Conservation (phyloP, 352 stramenopile species). For the Globisporangium polare region DNA sequence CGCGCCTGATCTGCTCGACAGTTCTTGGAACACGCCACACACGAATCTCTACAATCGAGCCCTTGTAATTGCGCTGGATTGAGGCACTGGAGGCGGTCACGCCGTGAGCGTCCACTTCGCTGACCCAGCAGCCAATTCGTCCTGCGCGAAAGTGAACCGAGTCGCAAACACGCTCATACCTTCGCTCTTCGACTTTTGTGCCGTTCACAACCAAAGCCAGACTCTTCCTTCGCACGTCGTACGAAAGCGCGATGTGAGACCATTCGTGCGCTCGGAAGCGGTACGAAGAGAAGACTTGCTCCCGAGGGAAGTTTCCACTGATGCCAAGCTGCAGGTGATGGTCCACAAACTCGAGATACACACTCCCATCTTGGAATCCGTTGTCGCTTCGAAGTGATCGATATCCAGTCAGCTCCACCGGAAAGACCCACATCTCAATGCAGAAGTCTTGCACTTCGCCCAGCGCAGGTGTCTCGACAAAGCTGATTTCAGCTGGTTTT, state of each 20-base stretch:
- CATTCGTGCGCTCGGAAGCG: constrained; percentile 60
- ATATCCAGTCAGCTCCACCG: constrained; percentile 56
- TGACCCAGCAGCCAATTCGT: constrained; percentile 73
- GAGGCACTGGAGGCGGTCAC: constrained; percentile 24
- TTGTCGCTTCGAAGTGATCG: constrained; percentile 74
- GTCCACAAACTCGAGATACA: constrained; percentile 73
- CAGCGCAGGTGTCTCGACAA: constrained; percentile 56
- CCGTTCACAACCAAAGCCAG: constrained; percentile 63
- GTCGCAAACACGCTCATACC: constrained; percentile 38
- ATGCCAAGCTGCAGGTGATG: constrained; percentile 66
- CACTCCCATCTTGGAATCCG: constrained; percentile 56
- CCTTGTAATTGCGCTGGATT: constrained; percentile 65
- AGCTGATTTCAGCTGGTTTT: constrained; percentile 61
- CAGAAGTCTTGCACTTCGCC: constrained; percentile 65
- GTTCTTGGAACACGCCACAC: constrained; percentile 57
- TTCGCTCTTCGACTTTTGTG: constrained; percentile 22
- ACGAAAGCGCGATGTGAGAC: constrained; percentile 65
- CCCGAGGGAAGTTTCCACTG: constrained; percentile 64
- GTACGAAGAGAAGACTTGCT: constrained; percentile 56
- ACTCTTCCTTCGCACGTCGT: constrained; percentile 23
- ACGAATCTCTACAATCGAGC: constrained; percentile 68
- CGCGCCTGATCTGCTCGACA: constrained; percentile 36
- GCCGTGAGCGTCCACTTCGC: constrained; percentile 35
- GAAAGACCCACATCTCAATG: constrained; percentile 80
- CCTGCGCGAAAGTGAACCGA: constrained; percentile 48